These are phyloP conservation scores for Camellia sinensis DNA, from an alignment of 148 eudicot genomes.

Conservation along the genomic window DNA sequence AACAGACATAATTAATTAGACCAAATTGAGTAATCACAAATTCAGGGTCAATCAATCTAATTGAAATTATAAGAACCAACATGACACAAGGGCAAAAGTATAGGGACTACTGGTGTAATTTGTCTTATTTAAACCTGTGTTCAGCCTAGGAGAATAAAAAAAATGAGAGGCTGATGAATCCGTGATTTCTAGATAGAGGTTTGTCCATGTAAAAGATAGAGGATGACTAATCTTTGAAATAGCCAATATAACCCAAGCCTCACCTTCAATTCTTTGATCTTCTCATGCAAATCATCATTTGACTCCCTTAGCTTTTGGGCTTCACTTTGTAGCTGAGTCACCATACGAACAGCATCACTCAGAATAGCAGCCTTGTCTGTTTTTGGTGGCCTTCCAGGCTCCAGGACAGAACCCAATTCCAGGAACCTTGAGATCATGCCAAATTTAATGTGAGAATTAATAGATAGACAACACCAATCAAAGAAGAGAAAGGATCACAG, in stretches of 20 bases:
- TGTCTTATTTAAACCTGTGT: background rate
- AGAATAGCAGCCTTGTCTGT: constrained; percentile 56
- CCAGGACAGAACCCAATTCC: constrained; percentile 52
- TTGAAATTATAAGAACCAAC: too few species aligned
- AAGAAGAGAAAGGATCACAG: background rate
- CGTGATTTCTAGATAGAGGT: background rate
- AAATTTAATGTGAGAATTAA: background rate
- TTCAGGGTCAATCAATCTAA: too few species aligned
- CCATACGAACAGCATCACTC: constrained; percentile 54
- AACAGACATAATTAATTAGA: too few species aligned
- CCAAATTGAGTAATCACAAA: too few species aligned
- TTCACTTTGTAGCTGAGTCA: constrained; percentile 52
- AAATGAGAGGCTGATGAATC: background rate
- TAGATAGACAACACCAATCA: background rate
- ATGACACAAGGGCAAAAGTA: too few species aligned
- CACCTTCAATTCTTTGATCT: constrained; percentile 62
- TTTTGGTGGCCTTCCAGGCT: constrained; percentile 59
- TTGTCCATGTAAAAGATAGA: background rate
- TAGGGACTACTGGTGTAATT: background rate
- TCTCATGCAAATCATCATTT: constrained; percentile 38
- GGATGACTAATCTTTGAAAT: background rate
- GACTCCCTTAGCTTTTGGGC: constrained; percentile 49
- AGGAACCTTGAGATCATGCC: constrained; percentile 37
- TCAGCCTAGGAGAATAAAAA: background rate
- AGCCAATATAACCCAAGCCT: background rate